A percentile compares a stretch with the other conserved stretches of the same genome.
These are phyloP conservation scores for Aureobasidium sp. DNA, from an alignment of 2,329 filamentous ascomycete genomes.

Conservation along the genomic window DNA sequence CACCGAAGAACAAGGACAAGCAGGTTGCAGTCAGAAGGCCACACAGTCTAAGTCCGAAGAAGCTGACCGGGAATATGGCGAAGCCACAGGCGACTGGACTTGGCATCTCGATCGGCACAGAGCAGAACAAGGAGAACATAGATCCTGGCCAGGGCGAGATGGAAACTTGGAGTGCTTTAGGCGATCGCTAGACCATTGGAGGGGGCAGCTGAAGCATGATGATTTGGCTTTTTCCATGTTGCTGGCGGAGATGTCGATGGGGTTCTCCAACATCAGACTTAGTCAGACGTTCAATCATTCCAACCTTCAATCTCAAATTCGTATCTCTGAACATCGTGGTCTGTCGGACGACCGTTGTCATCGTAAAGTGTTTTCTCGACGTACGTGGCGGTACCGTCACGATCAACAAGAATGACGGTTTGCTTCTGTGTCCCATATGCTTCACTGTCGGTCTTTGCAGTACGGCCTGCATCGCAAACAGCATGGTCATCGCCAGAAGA, in stretches of 20 bases:
- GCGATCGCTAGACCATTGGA: not conserved
- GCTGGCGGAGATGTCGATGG: not conserved
- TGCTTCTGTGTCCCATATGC: slow-evolving; percentile 59
- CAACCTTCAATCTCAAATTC: slow-evolving; percentile 41
- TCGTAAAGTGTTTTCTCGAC: slow-evolving; percentile 55
- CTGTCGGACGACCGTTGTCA: slow-evolving; percentile 39
- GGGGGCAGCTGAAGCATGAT: no score
- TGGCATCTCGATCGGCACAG: not conserved
- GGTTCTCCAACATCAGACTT: not conserved
- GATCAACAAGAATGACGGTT: slow-evolving; percentile 50
- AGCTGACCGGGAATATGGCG: not conserved
- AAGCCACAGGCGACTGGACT: not conserved
- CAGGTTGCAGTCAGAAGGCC: not conserved
- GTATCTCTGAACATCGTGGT: slow-evolving; percentile 40
- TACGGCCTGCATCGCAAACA: slow-evolving; percentile 20
- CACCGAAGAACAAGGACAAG: not conserved
- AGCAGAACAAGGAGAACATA: not conserved
- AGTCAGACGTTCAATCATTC: slow-evolving; percentile 14
- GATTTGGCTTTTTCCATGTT: no score
- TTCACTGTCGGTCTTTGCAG: slow-evolving; percentile 31
- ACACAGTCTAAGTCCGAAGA: not conserved
- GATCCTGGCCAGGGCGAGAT: slow-evolving; percentile 8
- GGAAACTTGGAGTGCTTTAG: not conserved
- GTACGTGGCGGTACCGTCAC: slow-evolving; percentile 47
- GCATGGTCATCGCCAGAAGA: slow-evolving; percentile 33